Evolutionary conservation across 345 rosid genomes (phyloP), one percentile per base, ranked within the genome.

Genomic region (Abelmoschus esculentus): DNA sequence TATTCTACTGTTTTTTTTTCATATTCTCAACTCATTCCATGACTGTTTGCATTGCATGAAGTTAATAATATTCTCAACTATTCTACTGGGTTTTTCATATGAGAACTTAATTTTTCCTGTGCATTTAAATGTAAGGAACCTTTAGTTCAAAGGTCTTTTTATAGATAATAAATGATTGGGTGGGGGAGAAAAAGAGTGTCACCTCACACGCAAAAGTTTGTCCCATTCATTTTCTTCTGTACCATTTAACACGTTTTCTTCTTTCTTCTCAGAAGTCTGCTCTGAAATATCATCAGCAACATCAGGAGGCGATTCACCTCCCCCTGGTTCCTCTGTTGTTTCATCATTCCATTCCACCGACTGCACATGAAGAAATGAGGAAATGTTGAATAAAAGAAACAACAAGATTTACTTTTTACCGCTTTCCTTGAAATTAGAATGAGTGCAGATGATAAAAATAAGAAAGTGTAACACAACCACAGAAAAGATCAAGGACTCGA

Each of bases 211-310:
- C 78, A 96, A 80, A 84, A 96, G 97, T 85, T 83, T 90, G 76
- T 96, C 99, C 99, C 99, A 96, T 84, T 96, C 99, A 84, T 84
- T 96, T 84, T 96, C 99, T 81, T 90, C 99, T 44, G 78, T 71
- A 63, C 34, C 72, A 70, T 47, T 80, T 52, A 70, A 77, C 62
- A 61, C 80, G 76, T 66, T 82, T 38, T 89, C 91, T 50, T 96
- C 97, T 80, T 88, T 91, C 83, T 79, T 85, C 67, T 84, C 91
- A 65, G 89, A 79, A 79, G 79, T 86, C 75, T 80, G 87, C 62
- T 79, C 89, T 60, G 59, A 75, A 57, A 74, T 73, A 75, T 88
- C 98, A 70, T 86, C 93, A 58, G 79, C 74, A 26, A 73, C 75
- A 80, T 64, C 80, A 71, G 83, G 74, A 83, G 89, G 92, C 74